Evolutionary conservation across 306 rosid genomes (phyloP), one percentile per base, ranked within the genome.

Genomic region (Acacia melanoxylon): DNA sequence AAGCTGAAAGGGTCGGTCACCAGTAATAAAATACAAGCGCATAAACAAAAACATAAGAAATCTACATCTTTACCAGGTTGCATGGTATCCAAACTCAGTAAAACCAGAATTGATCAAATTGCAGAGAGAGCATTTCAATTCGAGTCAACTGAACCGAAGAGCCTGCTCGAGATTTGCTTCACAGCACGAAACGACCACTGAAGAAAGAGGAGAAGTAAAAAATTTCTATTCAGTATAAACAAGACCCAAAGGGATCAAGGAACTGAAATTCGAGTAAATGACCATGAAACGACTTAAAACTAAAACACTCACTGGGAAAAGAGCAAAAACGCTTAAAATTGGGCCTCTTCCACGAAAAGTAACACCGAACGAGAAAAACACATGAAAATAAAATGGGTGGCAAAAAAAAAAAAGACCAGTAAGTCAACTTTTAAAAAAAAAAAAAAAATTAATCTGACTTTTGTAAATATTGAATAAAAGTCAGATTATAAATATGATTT

Each of bases 31-130:
- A 13, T n/a, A 58, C 54, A n/a, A 24, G 35, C 25, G 45, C 48
- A 15, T 2, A 37, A 6, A 24, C 42, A 8, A 19, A 76, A 42
- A 27, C 20, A 40, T 1, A 41, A 56, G 33, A 63, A 14, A 82
- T 67, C 17, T 35, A 52, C 19, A 58, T 5, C 24, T 27, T 79
- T 46, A 88, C 97, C 97, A 77, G 88, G 51, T 62, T 85, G 82
- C 90, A 75, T 86, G 84, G 52, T 84, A 16, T 15, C 75, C 86
- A 84, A 66, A 78, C 77, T 62, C 73, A 45, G 4, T 41, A 78
- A 68, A 87, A 73, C 75, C 63, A 82, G 59, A 78, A 77, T 22
- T 19, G n/a, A 68, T 65, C 22, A 67, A 82, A 46, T 45, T 27
- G 80, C 74, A 79, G 66, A 72, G 77, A 74, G 65, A 78, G 85